Conservation (phyloP, 768 basidiomycete genomes). For the Kwoniella sp. region DNA sequence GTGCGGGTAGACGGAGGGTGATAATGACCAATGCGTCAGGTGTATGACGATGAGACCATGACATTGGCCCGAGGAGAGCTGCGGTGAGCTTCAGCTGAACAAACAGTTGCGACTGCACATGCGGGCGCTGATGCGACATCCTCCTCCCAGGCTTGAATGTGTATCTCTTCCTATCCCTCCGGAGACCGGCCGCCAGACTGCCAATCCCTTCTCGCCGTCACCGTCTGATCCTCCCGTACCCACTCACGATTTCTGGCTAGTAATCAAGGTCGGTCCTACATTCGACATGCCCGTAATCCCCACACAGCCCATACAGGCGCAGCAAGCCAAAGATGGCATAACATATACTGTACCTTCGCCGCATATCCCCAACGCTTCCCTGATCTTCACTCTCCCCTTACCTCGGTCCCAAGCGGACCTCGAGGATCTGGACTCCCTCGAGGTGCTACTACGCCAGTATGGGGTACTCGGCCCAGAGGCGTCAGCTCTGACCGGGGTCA, state of each 20-base stretch:
- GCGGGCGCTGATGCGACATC: neutral
- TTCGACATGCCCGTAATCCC: conserved; percentile 65
- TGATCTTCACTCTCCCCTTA: conserved; percentile 43
- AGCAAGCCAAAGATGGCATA: conserved; percentile 33
- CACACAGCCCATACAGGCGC: conserved; percentile 52
- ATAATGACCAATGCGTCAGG: conserved; percentile 8
- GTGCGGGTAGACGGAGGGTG: neutral
- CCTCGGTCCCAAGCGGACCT: conserved; percentile 50
- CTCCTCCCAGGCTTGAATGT: conserved; percentile 57
- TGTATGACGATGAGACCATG: conserved; percentile 35
- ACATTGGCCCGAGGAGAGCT: conserved; percentile 42
- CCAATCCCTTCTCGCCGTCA: conserved; percentile 45
- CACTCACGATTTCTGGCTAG: conserved; percentile 63
- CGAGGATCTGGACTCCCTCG: conserved; percentile 58
- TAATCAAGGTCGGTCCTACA: conserved; percentile 56
- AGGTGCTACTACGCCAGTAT: conserved; percentile 66
- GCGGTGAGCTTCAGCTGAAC: conserved; percentile 16
- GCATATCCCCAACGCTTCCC: conserved; percentile 41
- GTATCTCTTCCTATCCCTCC: conserved; percentile 55
- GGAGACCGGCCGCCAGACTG: conserved; percentile 39
- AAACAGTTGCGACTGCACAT: neutral
- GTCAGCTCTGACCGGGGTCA: conserved; percentile 24
- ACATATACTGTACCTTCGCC: conserved; percentile 49
- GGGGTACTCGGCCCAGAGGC: conserved; percentile 40
- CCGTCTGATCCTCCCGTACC: conserved; percentile 40